A percentile compares a stretch with the other conserved stretches of the same genome.
Conservation (phyloP, 2,329 filamentous ascomycete genomes). For the Microthyrium microscopicum region DNA sequence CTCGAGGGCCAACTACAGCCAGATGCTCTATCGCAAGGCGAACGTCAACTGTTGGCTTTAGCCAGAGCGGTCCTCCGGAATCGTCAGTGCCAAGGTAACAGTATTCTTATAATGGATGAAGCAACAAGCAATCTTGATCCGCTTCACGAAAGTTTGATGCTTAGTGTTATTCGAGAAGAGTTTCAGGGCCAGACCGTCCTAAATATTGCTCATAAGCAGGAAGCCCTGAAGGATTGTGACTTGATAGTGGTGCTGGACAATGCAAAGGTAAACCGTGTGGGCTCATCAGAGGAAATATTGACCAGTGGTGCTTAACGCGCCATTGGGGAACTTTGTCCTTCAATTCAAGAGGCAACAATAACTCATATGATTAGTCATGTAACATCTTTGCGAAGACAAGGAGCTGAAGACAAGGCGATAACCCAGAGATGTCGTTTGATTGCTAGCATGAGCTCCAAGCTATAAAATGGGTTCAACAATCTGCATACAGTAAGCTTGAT, state of each 20-base stretch:
- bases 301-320: no score
- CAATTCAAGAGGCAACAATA: no score
- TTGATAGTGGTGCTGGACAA: neutral
- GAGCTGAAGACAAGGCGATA: no score
- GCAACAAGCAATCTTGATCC: conserved; percentile 21
- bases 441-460: no score
- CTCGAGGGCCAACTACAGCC: conserved; percentile 13
- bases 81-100: conserved; percentile 20
- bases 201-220: conserved; percentile 38
- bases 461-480: no score
- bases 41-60: conserved; percentile 2
- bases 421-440: no score
- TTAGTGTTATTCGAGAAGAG: conserved; percentile 30
- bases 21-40: conserved; percentile 1
- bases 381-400: no score
- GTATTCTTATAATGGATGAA: conserved; percentile 11
- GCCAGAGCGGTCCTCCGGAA: conserved; percentile 5
- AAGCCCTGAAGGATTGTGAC: conserved; percentile 31
- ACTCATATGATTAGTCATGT: no score
- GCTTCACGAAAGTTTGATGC: conserved; percentile 26
- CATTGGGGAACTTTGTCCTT: no score
- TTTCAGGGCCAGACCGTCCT: conserved; percentile 43
- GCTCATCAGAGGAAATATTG: neutral
- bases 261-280: neutral
- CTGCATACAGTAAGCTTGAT: no score